A percentile compares a stretch with the other conserved stretches of the same genome.
These are phyloP conservation scores for Trametes cinnabarina DNA, from an alignment of 768 basidiomycete species.

Conservation along the genomic window DNA sequence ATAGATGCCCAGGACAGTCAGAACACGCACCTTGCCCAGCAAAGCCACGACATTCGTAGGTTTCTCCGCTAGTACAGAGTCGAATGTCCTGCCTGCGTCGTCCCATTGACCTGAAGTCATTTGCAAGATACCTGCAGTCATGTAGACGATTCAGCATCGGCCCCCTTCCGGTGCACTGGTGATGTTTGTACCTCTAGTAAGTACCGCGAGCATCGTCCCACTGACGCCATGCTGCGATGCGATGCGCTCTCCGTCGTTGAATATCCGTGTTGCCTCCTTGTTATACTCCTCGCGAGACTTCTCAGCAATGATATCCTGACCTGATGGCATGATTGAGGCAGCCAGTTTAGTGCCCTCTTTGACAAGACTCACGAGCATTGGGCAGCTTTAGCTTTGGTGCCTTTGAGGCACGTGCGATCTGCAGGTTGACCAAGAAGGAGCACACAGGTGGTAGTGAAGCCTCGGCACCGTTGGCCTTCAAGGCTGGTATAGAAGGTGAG, in stretches of 20 bases:
- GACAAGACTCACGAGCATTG: conserved; percentile 64
- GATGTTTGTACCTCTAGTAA: conserved; percentile 57
- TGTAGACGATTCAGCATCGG: too few relatives aligned
- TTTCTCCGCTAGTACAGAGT: conserved; percentile 70
- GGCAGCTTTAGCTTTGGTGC: conserved; percentile 79
- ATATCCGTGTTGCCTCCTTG: conserved; percentile 62
- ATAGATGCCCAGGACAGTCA: not conserved
- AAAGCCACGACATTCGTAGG: conserved; percentile 88
- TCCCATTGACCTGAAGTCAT: conserved; percentile 79
- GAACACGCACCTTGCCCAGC: conserved; percentile 67
- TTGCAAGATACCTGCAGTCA: conserved; percentile 67
- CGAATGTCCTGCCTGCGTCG: conserved; percentile 79
- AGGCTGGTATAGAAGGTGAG: conserved; percentile 39
- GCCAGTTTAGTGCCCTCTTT: not conserved
- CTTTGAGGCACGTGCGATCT: conserved; percentile 72
- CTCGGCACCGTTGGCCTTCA: conserved; percentile 47
- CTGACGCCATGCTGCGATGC: conserved; percentile 57
- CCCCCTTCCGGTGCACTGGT: not conserved
- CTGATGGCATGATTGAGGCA: conserved; percentile 35
- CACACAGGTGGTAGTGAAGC: conserved; percentile 69
- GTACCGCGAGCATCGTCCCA: conserved; percentile 55
- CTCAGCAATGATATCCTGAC: conserved; percentile 61
- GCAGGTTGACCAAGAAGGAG: conserved; percentile 81
- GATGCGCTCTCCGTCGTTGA: conserved; percentile 58
- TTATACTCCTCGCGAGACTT: conserved; percentile 69